Evolutionary conservation across 1,284 basidiomycete species (phyloP).

Genomic region (Xerocomus minutiporus): DNA sequence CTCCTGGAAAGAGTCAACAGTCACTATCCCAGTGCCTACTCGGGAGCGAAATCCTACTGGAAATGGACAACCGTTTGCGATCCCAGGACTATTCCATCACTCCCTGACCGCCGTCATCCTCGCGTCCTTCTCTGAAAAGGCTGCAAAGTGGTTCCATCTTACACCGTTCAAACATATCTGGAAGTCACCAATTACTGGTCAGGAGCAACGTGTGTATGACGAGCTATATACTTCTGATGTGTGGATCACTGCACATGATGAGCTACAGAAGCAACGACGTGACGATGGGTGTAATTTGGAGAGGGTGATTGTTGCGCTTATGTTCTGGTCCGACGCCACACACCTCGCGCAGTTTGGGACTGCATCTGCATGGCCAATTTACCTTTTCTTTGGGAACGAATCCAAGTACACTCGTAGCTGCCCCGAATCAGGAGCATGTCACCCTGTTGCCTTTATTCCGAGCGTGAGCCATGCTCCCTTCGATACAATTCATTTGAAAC

Average conservation of each 20-base stretch:
- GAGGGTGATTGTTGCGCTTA: constrained; percentile 26
- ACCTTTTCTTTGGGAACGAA: constrained; percentile 35
- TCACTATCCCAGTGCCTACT: constrained; percentile 9
- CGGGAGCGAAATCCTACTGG: background rate
- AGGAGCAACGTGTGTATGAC: constrained; percentile 8
- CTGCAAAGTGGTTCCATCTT: constrained; percentile 10
- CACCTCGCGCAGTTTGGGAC: constrained; percentile 35
- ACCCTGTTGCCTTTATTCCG: constrained; percentile 36
- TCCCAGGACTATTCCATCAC: constrained; percentile 4
- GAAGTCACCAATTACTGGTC: background rate
- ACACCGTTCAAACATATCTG: constrained; percentile 13
- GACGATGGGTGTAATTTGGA: constrained; percentile 19
- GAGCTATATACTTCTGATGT: constrained; percentile 14
- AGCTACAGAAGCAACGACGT: constrained; percentile 14
- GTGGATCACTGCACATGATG: constrained; percentile 18
- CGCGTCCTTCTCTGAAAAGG: background rate
- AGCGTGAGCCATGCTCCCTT: constrained; percentile 18
- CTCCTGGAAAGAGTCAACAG: constrained; percentile 5
- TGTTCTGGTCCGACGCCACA: constrained; percentile 39
- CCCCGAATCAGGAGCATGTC: constrained; percentile 23
- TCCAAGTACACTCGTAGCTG: constrained; percentile 33
- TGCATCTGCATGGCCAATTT: constrained; percentile 36
- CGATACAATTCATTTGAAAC: background rate
- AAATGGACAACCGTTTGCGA: background rate
- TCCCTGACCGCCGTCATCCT: constrained; percentile 1